A percentile compares a stretch with the other conserved stretches of the same genome.
Conservation (phyloP, 2,329 filamentous ascomycete genomes). For the Fusarium nematophilum region DNA sequence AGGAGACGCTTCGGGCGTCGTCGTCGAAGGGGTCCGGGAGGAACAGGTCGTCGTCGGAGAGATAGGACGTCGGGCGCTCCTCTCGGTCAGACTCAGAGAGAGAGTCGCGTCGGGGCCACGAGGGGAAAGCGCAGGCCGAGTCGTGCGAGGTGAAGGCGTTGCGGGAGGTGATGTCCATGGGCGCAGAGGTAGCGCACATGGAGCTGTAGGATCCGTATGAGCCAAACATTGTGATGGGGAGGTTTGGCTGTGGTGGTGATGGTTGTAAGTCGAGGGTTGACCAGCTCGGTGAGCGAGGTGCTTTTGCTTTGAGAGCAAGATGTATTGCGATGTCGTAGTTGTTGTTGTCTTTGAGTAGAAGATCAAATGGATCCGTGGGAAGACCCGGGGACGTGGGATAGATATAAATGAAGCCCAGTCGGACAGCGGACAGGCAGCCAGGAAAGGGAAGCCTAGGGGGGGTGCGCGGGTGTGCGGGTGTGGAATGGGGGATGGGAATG, state of each 20-base stretch:
- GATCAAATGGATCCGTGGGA: slow-evolving; percentile 29
- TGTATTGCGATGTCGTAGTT: slow-evolving; percentile 29
- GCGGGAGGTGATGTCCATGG: slow-evolving; percentile 60
- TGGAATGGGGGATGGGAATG: slow-evolving; percentile 28
- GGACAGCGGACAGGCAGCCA: slow-evolving; percentile 40
- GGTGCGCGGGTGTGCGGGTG: slow-evolving; percentile 32
- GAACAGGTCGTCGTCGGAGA: slow-evolving; percentile 74
- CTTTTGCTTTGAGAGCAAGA: slow-evolving; percentile 31
- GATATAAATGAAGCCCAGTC: slow-evolving; percentile 46
- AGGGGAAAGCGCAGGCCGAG: slow-evolving; percentile 66
- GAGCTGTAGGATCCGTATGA: slow-evolving; percentile 64
- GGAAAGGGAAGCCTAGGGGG: slow-evolving; percentile 37
- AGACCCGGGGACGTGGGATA: slow-evolving; percentile 42
- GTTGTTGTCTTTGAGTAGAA: slow-evolving; percentile 32
- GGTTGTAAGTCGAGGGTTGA: slow-evolving; percentile 22
- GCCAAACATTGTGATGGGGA: slow-evolving; percentile 58
- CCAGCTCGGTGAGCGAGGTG: slow-evolving; percentile 32
- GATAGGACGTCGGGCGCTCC: slow-evolving; percentile 64
- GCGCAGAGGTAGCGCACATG: slow-evolving; percentile 55
- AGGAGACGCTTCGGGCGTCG: slow-evolving; percentile 60
- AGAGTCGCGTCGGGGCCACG: slow-evolving; percentile 67
- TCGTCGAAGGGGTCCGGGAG: slow-evolving; percentile 63
- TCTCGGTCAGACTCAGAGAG: slow-evolving; percentile 57
- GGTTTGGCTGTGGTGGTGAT: slow-evolving; percentile 36
- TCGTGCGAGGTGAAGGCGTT: slow-evolving; percentile 54